Base-by-base conservation (phyloP, 1,284 basidiomycete species). In the Ustilago loliicola region DNA sequence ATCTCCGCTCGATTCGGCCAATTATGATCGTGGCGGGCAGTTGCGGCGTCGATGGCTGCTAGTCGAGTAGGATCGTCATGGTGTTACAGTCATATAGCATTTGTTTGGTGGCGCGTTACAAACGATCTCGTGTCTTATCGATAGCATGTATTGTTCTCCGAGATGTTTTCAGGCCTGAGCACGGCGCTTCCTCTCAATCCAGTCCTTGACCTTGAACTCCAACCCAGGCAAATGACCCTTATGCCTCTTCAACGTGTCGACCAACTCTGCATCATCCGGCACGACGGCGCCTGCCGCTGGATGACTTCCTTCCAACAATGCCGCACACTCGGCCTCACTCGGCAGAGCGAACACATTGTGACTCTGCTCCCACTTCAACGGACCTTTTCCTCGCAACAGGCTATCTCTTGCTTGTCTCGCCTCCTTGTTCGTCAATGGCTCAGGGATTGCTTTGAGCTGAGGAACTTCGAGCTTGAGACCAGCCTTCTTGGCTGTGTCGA, bases 331-430 rank as follows among this genome's bases (percentile, higher is more conserved):
- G 2, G 85, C 85, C 64, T 86, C 85, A 29, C 62, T 69, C 2
- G 85, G 85, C 0, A 86, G 74, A 7, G 84, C 83, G 58, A 83
- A 83, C 7, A 58, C 61, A 50, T 86, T 86, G 70, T 77, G 70
- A 34, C 56, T 61, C 63, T 76, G 79, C 42, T 80, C 70, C 85
- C 85, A 86, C 34, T 67, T 64, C 27, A 83, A 65, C 13, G 84
- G 84, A 9, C 84, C 85, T 13, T 66, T 42, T 1, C 81, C 83
- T 11, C 80, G 45, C 48, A 83, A 30, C 55, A 72, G 21, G n/a
- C 67, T 72, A 13, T 80, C 76, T 21, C 80, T 65, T 23, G 75
- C 77, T 36, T 75, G 64, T 29, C 77, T 50, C 8, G 67, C 68
- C 21, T 80, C 78, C 47, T 63, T 64, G 27, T 27, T 61, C 15